These are phyloP conservation scores for Hyphodiscus hymeniophilus DNA, from an alignment of 495 filamentous ascomycete genomes.

Conservation along the genomic window DNA sequence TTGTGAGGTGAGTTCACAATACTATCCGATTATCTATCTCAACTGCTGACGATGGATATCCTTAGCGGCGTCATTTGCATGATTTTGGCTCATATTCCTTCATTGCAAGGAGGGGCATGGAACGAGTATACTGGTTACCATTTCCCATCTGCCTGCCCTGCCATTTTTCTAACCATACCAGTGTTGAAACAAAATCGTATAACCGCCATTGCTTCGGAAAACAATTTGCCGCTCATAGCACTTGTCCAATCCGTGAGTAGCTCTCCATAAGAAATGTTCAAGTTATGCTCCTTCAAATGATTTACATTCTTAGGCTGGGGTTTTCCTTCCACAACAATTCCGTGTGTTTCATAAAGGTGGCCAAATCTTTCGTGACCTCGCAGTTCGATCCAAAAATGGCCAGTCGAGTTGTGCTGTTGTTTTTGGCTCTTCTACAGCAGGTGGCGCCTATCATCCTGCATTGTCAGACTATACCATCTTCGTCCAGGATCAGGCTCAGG, in stretches of 20 bases:
- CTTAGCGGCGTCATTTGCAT: conserved; percentile 6
- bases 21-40: not conserved
- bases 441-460: conserved; percentile 30
- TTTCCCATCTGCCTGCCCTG: not conserved
- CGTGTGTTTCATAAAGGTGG: conserved; percentile 30
- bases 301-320: conserved; percentile 21
- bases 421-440: conserved; percentile 29
- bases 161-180: conserved; percentile 1
- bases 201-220: conserved; percentile 27
- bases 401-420: conserved; percentile 28
- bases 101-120: conserved; percentile 9
- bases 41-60: not conserved
- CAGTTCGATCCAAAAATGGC: conserved; percentile 23
- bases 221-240: conserved; percentile 26
- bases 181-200: conserved; percentile 28
- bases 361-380: conserved; percentile 28
- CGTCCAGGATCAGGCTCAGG: conserved; percentile 28
- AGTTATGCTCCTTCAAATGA: not conserved
- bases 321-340: conserved; percentile 29
- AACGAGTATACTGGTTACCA: conserved; percentile 8
- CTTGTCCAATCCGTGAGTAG: conserved; percentile 27
- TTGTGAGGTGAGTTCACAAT: conserved; percentile 1
- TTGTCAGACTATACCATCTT: conserved; percentile 31
- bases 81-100: conserved; percentile 13
- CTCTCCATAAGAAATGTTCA: not conserved